Evolutionary conservation across 495 filamentous ascomycete species (phyloP), one percentile per base, ranked within the genome.

Genomic region (Lepraria neglecta): DNA sequence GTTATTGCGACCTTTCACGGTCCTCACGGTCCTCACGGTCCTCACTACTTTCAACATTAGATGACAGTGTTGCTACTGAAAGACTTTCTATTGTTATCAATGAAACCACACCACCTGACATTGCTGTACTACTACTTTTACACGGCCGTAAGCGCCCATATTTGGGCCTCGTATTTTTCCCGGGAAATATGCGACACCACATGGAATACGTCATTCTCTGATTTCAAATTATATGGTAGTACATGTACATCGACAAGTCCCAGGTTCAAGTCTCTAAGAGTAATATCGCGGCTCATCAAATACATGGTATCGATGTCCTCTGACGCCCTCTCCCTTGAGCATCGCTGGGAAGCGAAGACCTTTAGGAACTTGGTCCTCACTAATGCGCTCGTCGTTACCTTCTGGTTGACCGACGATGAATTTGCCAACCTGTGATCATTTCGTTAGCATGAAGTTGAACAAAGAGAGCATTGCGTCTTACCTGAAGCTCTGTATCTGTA

Each of bases 401-500:
- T 87, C 85, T 2, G 78, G 76, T 64, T 84, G 76, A 12, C 91
- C 95, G 52, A 99, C 82, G 15, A 95, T 81, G 68, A 99, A 99
- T 71, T 97, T 98, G 56, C 90, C 94, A 52, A 96, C 85, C 84
- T 88, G 60, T 9, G 15, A 10, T 51, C 42, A 10, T 24, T 7
- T n/a, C 12, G 43, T 60, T 35, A 62, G 55, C 21, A 33, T 0
- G n/a, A 14, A 14, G 14, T 51, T 40, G 6, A 2, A 31, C 11
- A 43, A 3, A 31, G 21, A 1, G 24, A 44, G 17, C 33, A 7
- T 27, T 4, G 11, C 31, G 28, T 21, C 78, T 65, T 77, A 87
- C 85, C 82, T 99, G 94, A 63, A 99, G 80, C 75, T 99, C 94
- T 4, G 94, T 99, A 72, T 99, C 94, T 28, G 94, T 99, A 68